These are phyloP conservation scores for Boletus edulis DNA, from an alignment of 768 basidiomycete species.

Conservation along the genomic window DNA sequence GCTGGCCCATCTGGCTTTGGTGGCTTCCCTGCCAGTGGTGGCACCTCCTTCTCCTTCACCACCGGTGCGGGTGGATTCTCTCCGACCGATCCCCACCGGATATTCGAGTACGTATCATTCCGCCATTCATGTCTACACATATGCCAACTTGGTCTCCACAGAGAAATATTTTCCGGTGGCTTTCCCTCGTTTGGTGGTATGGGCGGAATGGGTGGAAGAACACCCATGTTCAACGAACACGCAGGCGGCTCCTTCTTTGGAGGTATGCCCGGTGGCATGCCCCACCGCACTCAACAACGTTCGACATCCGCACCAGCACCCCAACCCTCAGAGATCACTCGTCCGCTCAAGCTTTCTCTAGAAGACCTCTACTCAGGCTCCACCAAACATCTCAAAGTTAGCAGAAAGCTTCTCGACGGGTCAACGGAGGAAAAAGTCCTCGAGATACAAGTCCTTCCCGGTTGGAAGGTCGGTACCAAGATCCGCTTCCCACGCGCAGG, in stretches of 20 bases:
- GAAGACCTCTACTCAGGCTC: conserved; percentile 85
- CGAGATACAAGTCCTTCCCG: conserved; percentile 77
- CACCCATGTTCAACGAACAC: conserved; percentile 36
- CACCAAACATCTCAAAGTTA: conserved; percentile 86
- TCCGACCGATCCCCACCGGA: conserved; percentile 79
- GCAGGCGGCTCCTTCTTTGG: conserved; percentile 40
- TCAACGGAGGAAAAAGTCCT: conserved; percentile 82
- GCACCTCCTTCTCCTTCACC: conserved; percentile 56
- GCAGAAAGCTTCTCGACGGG: conserved; percentile 69
- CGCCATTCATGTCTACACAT: background rate
- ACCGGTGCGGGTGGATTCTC: conserved; percentile 55
- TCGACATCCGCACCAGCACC: conserved; percentile 30
- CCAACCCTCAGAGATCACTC: conserved; percentile 60
- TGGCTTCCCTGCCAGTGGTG: conserved; percentile 42
- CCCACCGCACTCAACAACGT: conserved; percentile 38
- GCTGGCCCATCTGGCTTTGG: conserved; percentile 43
- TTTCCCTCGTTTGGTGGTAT: conserved; percentile 35
- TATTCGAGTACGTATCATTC: conserved; percentile 72
- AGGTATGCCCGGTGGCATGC: conserved; percentile 58
- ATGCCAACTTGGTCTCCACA: conserved; percentile 25
- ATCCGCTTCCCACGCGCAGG: conserved; percentile 86
- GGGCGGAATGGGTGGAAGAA: background rate
- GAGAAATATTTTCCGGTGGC: conserved; percentile 52
- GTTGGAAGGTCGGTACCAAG: conserved; percentile 97
- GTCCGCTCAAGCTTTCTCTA: conserved; percentile 81